Evolutionary conservation across 345 rosid species (phyloP), one percentile per base, ranked within the genome.

Genomic region (Hirschfeldia incana): DNA sequence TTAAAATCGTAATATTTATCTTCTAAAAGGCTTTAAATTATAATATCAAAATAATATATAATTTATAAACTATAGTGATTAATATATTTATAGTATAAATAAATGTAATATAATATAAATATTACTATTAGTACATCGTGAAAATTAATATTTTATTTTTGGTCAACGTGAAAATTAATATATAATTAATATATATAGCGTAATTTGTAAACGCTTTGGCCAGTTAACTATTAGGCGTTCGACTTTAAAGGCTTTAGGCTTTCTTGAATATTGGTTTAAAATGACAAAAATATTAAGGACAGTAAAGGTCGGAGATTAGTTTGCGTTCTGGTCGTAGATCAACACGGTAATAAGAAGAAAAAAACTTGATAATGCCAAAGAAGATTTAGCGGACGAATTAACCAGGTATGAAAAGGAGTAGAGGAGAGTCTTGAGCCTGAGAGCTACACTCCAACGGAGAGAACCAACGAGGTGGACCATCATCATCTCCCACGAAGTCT

Each of bases 401-500:
- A 87, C 91, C 91, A 11, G 91, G 89, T 72, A 86, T 63, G 60
- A 58, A 86, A 1, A 89, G 85, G 12, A 89, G 91, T 21, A 88
- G 85, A 76, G 91, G 91, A 67, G 86, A 85, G 55, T 65, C 46
- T 8, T 16, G 67, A 51, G 79, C 32, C 6, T 69, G 82, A 42
- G 84, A 64, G 2, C 72, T 55, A 29, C 86, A 84, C 44, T 88
- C 88, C 46, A 90, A 72, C 1, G 91, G 91, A 30, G 90, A 84
- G 84, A 90, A 87, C 91, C 94, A 89, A 66, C 94, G 86, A 42
- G 94, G 91, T 36, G 87, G 90, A 29, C 89, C 94, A 3, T 84
- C 49, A 42, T 42, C 83, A 1, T 83, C 90, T 13, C 39, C 39
- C 27, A n/a, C 36, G 37, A 68, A 68, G 15, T 46, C 60, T 8